These are phyloP conservation scores for Fraxinus paxiana DNA, from an alignment of 305 asterid species.

Conservation along the genomic window DNA sequence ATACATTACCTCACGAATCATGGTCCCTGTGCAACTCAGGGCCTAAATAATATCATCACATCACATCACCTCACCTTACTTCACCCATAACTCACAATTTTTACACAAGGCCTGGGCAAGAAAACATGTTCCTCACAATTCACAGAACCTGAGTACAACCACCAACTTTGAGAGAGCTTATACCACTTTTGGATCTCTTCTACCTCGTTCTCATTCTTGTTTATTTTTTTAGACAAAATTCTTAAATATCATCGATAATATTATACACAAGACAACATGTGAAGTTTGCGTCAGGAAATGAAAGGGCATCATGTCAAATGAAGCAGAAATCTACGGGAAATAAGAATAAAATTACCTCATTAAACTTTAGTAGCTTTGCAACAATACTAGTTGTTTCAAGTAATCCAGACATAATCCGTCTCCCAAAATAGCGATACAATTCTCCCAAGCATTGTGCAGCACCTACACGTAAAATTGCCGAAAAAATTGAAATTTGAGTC, in stretches of 20 bases:
- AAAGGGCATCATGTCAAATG: constrained; percentile 18
- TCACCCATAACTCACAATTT: constrained; percentile 3
- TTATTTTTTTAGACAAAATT: constrained; percentile 15
- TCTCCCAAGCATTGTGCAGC: constrained; percentile 98
- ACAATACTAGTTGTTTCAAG: constrained; percentile 76
- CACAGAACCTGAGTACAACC: constrained; percentile 3
- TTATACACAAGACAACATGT: constrained; percentile 3
- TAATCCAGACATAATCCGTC: constrained; percentile 77
- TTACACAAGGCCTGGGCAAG: neutral
- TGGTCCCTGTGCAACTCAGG: neutral
- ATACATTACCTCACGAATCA: neutral
- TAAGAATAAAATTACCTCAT: constrained; percentile 55
- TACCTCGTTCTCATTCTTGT: constrained; percentile 8
- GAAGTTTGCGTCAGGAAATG: constrained; percentile 9
- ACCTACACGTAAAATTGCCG: constrained; percentile 42
- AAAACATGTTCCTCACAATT: neutral
- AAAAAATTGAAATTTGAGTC: constrained; percentile 6
- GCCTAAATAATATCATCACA: neutral
- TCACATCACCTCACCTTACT: constrained; percentile 6
- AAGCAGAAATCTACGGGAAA: constrained; percentile 18
- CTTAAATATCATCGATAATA: constrained; percentile 4
- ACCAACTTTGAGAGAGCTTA: constrained; percentile 5
- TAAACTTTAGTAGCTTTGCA: constrained; percentile 67
- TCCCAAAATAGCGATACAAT: constrained; percentile 73
- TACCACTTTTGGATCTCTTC: constrained; percentile 13